These are phyloP conservation scores for Plantago major DNA, from an alignment of 257 asterid genomes.

Conservation along the genomic window DNA sequence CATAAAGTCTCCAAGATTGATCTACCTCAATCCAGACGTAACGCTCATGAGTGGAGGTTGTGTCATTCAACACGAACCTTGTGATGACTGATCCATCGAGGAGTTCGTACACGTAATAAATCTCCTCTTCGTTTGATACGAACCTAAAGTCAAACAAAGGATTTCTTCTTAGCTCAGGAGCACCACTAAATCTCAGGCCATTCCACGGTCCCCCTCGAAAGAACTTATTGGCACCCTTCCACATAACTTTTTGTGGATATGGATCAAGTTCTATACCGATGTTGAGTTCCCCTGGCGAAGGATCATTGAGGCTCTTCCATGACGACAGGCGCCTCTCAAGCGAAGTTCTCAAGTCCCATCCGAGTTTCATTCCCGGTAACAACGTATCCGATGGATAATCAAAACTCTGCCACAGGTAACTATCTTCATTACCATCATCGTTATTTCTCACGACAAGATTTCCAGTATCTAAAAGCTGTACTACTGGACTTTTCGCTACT, in stretches of 20 bases:
- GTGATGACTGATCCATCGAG: constrained; percentile 26
- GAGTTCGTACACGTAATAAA: constrained; percentile 27
- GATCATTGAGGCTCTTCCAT: constrained; percentile 37
- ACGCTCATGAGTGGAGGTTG: constrained; percentile 21
- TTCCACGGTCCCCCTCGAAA: constrained; percentile 46
- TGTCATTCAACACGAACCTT: constrained; percentile 29
- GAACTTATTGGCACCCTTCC: constrained; percentile 17
- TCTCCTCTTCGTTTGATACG: constrained; percentile 23
- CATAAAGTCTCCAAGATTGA: constrained; percentile 31
- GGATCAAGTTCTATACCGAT: constrained; percentile 23
- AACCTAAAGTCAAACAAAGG: constrained; percentile 21
- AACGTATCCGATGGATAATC: constrained; percentile 41
- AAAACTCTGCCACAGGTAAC: constrained; percentile 32
- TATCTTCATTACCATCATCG: constrained; percentile 17
- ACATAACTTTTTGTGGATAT: constrained; percentile 29
- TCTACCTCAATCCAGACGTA: constrained; percentile 34
- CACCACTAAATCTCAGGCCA: constrained; percentile 37
- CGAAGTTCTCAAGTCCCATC: constrained; percentile 31
- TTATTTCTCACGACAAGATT: constrained; percentile 26
- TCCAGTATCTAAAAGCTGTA: constrained; percentile 28
- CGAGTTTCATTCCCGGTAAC: constrained; percentile 47
- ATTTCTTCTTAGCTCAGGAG: constrained; percentile 28
- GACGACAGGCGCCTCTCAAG: constrained; percentile 25
- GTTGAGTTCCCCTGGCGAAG: constrained; percentile 34
- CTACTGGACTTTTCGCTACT: constrained; percentile 15